Base-by-base conservation (phyloP, 441 rosid species). In the Erysimum cheiri region DNA sequence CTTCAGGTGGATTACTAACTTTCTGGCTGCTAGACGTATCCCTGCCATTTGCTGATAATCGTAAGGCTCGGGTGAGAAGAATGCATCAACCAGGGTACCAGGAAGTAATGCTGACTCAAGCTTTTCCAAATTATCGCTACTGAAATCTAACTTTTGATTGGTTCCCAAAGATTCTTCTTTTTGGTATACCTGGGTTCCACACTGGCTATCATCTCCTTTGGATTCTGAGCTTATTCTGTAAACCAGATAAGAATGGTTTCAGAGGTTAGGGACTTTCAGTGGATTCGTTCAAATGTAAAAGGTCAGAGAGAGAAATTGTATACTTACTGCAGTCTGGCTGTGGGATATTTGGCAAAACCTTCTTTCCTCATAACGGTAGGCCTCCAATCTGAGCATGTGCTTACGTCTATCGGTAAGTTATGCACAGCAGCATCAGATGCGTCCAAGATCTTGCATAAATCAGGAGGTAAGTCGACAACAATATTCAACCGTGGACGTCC, bases 241-340 rank as follows among this genome's bases (percentile, higher is more conserved):
- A 70, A 50, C 55, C 24, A 50, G 47, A 35, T 29, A 64, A 60
- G 24, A 36, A 31, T 6, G 19, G n/a, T 7, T 32, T 32, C 37
- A 68, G 22, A 67, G 64, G 14, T 60, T 54, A 66, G 58, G 12
- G 59, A 48, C 44, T 3, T 17, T 17, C 1, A 36, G 49, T 31
- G 54, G 64, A 28, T 29, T 67, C 1, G 0, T 7, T 24, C 1
- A 12, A 14, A 59, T 44, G 62, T 11, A 26, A 32, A 60, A 54
- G 2, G 47, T n/a, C 9, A 39, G 9, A 46, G 36, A 75, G 11
- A 70, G 54, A 47, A 22, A 35, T 17, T 63, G 15, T 35, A 63
- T 65, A 84, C 97, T 85, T 92, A 92, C 98, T 83, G 76, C 78
- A 94, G 43, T 80, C 97, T 88, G 11, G 78, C 80, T n/a, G 74